phyloP scores from a whole-genome alignment of 805 yeast species.

The Wickerhamomyces strasburgensis region DNA sequence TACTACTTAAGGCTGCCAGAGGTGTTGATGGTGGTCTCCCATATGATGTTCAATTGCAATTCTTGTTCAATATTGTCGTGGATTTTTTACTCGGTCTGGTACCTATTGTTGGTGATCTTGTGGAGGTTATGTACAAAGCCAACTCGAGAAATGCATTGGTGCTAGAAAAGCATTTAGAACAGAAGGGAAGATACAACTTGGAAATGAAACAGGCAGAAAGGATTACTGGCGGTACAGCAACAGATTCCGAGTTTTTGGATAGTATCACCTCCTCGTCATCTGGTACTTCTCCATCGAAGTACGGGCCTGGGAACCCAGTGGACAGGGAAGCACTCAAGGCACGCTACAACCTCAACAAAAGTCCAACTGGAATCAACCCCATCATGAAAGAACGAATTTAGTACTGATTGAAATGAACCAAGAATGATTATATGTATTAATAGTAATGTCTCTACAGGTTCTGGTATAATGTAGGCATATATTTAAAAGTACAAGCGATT shows the following conservation, averaged over 20 bases:
- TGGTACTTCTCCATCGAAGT: background rate
- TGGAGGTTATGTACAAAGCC: constrained; percentile 68
- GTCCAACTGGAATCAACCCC: too few relatives aligned
- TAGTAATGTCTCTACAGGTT: too few relatives aligned
- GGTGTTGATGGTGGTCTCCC: constrained; percentile 66
- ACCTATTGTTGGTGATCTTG: constrained; percentile 72
- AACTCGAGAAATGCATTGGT: constrained; percentile 68
- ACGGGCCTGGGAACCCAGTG: too few relatives aligned
- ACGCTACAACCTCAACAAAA: background rate
- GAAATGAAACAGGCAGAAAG: background rate
- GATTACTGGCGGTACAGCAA: too few relatives aligned
- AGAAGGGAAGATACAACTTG: constrained; percentile 10
- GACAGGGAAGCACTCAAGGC: background rate
- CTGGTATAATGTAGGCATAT: too few relatives aligned
- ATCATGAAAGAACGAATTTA: too few relatives aligned
- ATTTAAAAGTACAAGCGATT: too few relatives aligned
- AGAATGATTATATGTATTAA: too few relatives aligned
- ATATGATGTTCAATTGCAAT: constrained; percentile 41
- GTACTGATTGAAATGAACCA: too few relatives aligned
- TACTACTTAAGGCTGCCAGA: constrained; percentile 38
- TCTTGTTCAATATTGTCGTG: constrained; percentile 56
- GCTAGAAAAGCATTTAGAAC: constrained; percentile 51
- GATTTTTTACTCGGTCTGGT: constrained; percentile 69
- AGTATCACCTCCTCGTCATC: background rate
- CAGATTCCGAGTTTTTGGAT: background rate